Conservation (phyloP, 108 stramenopile genomes). For the Cyclotella sp. region DNA sequence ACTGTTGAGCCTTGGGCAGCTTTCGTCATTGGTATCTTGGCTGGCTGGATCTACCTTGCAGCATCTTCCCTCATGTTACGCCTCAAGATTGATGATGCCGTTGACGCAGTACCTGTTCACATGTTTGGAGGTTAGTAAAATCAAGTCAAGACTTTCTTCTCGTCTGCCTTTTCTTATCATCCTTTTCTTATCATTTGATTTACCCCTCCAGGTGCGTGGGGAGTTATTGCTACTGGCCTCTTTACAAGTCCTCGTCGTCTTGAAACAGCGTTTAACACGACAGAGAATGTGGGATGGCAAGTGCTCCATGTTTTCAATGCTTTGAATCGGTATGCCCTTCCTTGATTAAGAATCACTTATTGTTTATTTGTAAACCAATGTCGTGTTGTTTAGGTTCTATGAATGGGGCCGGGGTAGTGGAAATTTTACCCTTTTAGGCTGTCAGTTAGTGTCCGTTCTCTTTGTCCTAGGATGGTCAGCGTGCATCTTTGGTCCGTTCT, state of each 20-base stretch:
- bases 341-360: constrained; percentile 49
- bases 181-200: too few species aligned
- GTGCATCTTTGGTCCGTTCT: constrained; percentile 79
- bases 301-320: neutral
- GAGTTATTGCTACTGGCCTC: constrained; percentile 62
- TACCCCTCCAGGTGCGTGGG: too few species aligned
- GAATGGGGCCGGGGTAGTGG: constrained; percentile 61
- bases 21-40: constrained; percentile 73
- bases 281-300: constrained; percentile 37
- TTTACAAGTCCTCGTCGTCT: constrained; percentile 44
- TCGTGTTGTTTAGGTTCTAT: constrained; percentile 68
- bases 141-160: too few species aligned
- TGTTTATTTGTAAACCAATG: too few species aligned
- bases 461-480: constrained; percentile 86
- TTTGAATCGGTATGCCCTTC: constrained; percentile 63
- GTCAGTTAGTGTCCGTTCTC: constrained; percentile 68
- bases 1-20: constrained; percentile 80
- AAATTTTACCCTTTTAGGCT: constrained; percentile 74
- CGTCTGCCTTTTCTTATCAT: too few species aligned
- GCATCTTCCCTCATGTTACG: constrained; percentile 50
- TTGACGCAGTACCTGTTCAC: constrained; percentile 79
- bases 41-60: constrained; percentile 61
- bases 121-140: constrained; percentile 74
- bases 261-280: constrained; percentile 17
- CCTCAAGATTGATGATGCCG: constrained; percentile 72